Percentiles rank a stretch among this genome's conserved stretches.
Conservation (phyloP, 2,329 filamentous ascomycete genomes). For the Venturia oleaginea region DNA sequence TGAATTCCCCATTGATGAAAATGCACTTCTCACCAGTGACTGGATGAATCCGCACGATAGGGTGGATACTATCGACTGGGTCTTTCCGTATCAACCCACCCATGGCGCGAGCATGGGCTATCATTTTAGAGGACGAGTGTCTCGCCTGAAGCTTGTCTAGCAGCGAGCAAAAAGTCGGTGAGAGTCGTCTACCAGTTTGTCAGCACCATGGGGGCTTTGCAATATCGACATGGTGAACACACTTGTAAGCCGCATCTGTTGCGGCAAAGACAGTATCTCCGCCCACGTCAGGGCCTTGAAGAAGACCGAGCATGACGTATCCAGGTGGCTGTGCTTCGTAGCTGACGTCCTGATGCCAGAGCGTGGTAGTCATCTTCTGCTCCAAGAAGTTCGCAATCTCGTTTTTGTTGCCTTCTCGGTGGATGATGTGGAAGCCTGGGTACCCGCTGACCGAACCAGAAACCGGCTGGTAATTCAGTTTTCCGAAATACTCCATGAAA, state of each 20-base stretch:
- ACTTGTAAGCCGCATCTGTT: conserved; percentile 36
- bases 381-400: conserved; percentile 36
- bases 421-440: conserved; percentile 39
- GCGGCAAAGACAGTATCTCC: conserved; percentile 40
- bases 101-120: not conserved
- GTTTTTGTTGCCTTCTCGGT: conserved; percentile 35
- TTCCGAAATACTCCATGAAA: conserved; percentile 38
- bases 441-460: conserved; percentile 33
- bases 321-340: conserved; percentile 40
- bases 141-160: not conserved
- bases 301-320: conserved; percentile 39
- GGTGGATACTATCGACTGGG: conserved; percentile 26
- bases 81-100: not conserved
- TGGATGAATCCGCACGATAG: conserved; percentile 39
- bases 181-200: not conserved
- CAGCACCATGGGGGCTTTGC: not conserved
- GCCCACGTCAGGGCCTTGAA: conserved; percentile 42
- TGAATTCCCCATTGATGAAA: conserved; percentile 42
- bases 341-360: conserved; percentile 42
- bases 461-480: conserved; percentile 37
- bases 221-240: too few relatives aligned
- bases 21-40: conserved; percentile 41
- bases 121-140: conserved; percentile 6
- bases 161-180: not conserved
- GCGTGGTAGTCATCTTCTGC: conserved; percentile 36